A percentile compares a stretch with the other conserved stretches of the same genome.
Conservation (phyloP, 2,329 filamentous ascomycete genomes). For the Fonsecaea pedrosoi region DNA sequence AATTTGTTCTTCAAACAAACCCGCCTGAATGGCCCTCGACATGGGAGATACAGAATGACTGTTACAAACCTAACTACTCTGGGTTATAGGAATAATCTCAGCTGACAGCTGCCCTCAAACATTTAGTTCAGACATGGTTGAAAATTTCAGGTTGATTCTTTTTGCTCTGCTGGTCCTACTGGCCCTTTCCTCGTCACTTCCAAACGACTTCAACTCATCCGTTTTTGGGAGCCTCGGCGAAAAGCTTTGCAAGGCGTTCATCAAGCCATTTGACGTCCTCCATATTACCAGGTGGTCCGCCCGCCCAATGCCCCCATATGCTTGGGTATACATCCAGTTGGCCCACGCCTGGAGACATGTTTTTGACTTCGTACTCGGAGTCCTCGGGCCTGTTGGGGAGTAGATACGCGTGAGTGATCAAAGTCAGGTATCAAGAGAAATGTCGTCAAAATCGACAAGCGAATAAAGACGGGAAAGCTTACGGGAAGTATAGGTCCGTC, state of each 20-base stretch:
- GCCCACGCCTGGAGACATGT: conserved; percentile 66
- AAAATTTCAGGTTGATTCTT: background rate
- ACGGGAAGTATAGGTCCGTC: conserved; percentile 82
- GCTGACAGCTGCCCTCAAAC: background rate
- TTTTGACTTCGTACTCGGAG: conserved; percentile 73
- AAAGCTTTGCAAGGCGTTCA: conserved; percentile 62
- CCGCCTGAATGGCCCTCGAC: background rate
- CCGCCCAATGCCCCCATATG: conserved; percentile 72
- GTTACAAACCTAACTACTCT: background rate
- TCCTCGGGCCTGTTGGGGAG: conserved; percentile 67
- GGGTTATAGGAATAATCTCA: background rate
- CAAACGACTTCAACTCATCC: background rate
- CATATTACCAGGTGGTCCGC: conserved; percentile 72
- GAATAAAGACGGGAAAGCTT: conserved; percentile 41
- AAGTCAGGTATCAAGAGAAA: conserved; percentile 10
- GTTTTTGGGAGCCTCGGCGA: conserved; percentile 45
- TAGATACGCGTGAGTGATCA: conserved; percentile 6
- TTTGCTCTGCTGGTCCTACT: background rate
- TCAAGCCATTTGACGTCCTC: conserved; percentile 77
- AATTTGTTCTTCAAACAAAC: background rate
- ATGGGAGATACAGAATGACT: background rate
- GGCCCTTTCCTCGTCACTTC: background rate
- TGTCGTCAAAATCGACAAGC: background rate
- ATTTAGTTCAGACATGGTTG: background rate
- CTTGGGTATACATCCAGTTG: conserved; percentile 62